These are phyloP conservation scores for Ustilago shanxiensis DNA, from an alignment of 1,284 basidiomycete genomes.

Conservation along the genomic window DNA sequence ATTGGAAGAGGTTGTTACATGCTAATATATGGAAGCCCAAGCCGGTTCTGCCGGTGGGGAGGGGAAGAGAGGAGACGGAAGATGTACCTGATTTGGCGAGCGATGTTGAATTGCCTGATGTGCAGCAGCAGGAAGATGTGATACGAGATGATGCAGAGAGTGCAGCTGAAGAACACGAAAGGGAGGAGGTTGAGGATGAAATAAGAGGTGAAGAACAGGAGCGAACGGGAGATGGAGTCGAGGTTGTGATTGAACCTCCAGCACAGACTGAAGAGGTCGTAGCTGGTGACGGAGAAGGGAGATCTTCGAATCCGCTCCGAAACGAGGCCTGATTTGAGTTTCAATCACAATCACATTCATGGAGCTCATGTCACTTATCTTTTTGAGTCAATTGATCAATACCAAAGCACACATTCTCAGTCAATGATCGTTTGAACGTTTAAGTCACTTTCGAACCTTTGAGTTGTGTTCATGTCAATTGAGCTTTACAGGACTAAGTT, in stretches of 20 bases:
- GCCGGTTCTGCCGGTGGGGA: background rate
- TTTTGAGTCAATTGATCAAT: too few relatives aligned
- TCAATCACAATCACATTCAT: too few relatives aligned
- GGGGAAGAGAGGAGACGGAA: constrained; percentile 36
- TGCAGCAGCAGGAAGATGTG: constrained; percentile 9
- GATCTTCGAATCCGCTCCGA: constrained; percentile 22
- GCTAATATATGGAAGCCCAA: constrained; percentile 45
- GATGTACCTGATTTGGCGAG: constrained; percentile 28
- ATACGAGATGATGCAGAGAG: constrained; percentile 8
- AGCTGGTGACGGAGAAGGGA: constrained; percentile 1
- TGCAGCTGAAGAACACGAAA: constrained; percentile 8
- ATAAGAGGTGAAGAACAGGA: background rate
- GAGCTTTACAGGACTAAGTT: too few relatives aligned
- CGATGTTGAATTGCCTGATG: background rate
- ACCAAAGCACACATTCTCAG: too few relatives aligned
- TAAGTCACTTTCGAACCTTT: background rate
- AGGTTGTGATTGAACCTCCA: constrained; percentile 18
- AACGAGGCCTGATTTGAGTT: constrained; percentile 11
- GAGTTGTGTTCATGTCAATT: background rate
- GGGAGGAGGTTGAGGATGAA: background rate
- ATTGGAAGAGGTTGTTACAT: constrained; percentile 52
- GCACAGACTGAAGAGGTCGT: background rate
- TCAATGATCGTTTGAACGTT: too few relatives aligned
- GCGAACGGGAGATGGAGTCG: constrained; percentile 7
- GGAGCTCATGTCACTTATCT: too few relatives aligned